Base-by-base conservation (phyloP, 2,329 filamentous ascomycete genomes). In the Aureobasidium sp. region DNA sequence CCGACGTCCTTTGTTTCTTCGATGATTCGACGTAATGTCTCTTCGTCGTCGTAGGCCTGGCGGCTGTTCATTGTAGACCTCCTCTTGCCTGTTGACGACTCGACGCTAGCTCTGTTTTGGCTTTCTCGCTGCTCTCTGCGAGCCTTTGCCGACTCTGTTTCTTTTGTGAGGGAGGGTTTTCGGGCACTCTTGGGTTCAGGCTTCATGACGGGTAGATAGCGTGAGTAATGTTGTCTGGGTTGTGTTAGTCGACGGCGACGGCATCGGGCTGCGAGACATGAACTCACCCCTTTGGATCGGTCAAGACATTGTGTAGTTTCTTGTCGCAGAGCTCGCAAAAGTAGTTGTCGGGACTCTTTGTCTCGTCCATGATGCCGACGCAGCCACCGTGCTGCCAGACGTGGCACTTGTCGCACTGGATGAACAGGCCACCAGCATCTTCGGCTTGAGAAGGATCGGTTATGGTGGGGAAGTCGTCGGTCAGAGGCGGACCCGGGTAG, bases 371-470 rank as follows among this genome's bases (percentile, higher is more conserved):
- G 69, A 99, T 96, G 63, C 94, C 93, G 62, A 99, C 93, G 71
- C 94, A 99, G 63, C 92, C 93, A 69, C 94, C 94, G 73, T 99
- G 94, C 74, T 99, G 94, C 94, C 93, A 99, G 64, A 97, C 94
- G 73, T 95, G 95, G 79, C 94, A 99, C 65, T 89, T 81, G 75
- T 97, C 94, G 81, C 94, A 99, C 78, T 97, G 93, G 66, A 99
- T 92, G 75, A 96, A 99, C 75, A 97, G 88, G 57, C 92, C 93
- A 46, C 93, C 94, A 66, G 93, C 82, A 65, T 97, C 93, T 69
- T 96, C 91, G 33, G 86, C 84, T 64, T 90, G 79, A 64, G 78
- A 69, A 63, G 81, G 79, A n/a, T 64, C 33, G 49, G 42, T 40
- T 61, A 66, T 81, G 75, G 68, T 66, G 55, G 68, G 69, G 62